These are phyloP conservation scores for Physaria fendleri DNA, from an alignment of 345 rosid species.

Conservation along the genomic window DNA sequence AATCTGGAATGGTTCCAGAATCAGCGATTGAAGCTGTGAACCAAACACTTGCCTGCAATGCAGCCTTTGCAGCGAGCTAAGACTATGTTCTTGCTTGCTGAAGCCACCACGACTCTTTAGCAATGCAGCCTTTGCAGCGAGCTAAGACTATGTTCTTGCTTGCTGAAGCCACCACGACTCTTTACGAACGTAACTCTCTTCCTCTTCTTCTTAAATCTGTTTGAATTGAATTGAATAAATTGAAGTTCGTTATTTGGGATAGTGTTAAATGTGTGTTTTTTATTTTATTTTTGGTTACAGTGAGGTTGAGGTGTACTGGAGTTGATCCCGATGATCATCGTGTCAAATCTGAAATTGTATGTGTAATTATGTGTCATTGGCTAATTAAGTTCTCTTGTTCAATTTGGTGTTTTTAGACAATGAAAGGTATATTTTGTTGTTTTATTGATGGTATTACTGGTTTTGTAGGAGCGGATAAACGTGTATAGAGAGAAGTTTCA, in stretches of 20 bases:
- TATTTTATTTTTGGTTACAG: slow-evolving; percentile 49
- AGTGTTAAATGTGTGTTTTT: neutral
- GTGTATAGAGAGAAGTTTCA: slow-evolving; percentile 67
- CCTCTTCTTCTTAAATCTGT: neutral
- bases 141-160: slow-evolving; percentile 60
- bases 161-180: slow-evolving; percentile 62
- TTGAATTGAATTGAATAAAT: neutral
- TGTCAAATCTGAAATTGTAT: slow-evolving; percentile 80
- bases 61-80: slow-evolving; percentile 74
- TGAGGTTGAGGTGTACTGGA: slow-evolving; percentile 80
- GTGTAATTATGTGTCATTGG: slow-evolving; percentile 15
- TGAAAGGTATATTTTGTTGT: neutral
- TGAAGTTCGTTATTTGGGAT: neutral
- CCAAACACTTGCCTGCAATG: slow-evolving; percentile 38
- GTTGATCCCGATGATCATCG: slow-evolving; percentile 78
- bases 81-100: slow-evolving; percentile 50
- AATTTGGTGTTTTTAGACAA: slow-evolving; percentile 13
- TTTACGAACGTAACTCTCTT: slow-evolving; percentile 44
- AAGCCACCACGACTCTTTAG: slow-evolving; percentile 64
- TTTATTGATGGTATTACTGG: neutral
- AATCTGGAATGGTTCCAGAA: slow-evolving; percentile 42
- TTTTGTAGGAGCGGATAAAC: slow-evolving; percentile 59
- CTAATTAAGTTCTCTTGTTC: neutral
- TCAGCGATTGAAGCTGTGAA: slow-evolving; percentile 62
- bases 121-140: slow-evolving; percentile 60